A percentile compares a stretch with the other conserved stretches of the same genome.
These are phyloP conservation scores for Penicillium aurantiogriseum DNA, from an alignment of 2,329 filamentous ascomycete species.

Conservation along the genomic window DNA sequence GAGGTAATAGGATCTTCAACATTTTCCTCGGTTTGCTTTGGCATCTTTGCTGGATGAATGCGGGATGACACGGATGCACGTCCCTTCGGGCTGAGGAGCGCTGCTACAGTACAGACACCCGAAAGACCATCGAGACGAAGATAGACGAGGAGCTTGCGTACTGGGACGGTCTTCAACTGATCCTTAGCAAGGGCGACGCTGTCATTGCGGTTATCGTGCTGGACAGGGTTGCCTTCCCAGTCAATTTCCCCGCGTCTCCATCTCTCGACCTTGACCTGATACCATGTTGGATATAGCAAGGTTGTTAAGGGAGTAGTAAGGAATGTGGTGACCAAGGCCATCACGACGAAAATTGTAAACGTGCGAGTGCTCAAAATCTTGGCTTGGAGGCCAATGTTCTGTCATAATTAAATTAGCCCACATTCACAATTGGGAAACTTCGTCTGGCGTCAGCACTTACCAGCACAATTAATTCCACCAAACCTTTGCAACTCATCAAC, in stretches of 20 bases:
- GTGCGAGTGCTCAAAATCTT: conserved; percentile 75
- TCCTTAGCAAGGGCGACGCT: conserved; percentile 44
- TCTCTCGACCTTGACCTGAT: conserved; percentile 68
- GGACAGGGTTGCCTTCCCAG: conserved; percentile 67
- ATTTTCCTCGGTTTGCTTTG: conserved; percentile 20
- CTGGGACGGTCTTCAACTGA: conserved; percentile 51
- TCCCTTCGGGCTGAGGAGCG: conserved; percentile 65
- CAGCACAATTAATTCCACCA: conserved; percentile 92
- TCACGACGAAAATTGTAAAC: conserved; percentile 92
- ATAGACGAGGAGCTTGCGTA: conserved; percentile 72
- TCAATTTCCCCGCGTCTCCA: conserved; percentile 87
- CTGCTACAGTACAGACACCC: conserved; percentile 77
- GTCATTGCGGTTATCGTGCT: conserved; percentile 44
- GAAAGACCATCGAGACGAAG: conserved; percentile 82
- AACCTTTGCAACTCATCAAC: conserved; percentile 94
- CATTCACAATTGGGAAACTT: not conserved
- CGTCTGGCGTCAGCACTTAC: conserved; percentile 43
- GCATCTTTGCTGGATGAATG: conserved; percentile 35
- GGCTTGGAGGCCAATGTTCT: conserved; percentile 80
- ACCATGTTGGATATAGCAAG: conserved; percentile 72
- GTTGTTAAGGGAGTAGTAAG: conserved; percentile 74
- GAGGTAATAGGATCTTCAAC: conserved; percentile 24
- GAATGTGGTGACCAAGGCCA: conserved; percentile 86
- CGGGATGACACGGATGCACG: conserved; percentile 32
- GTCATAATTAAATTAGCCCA: not conserved